These are phyloP conservation scores for Furcasterigmium sp. DNA, from an alignment of 2,329 filamentous ascomycete species.

Conservation along the genomic window DNA sequence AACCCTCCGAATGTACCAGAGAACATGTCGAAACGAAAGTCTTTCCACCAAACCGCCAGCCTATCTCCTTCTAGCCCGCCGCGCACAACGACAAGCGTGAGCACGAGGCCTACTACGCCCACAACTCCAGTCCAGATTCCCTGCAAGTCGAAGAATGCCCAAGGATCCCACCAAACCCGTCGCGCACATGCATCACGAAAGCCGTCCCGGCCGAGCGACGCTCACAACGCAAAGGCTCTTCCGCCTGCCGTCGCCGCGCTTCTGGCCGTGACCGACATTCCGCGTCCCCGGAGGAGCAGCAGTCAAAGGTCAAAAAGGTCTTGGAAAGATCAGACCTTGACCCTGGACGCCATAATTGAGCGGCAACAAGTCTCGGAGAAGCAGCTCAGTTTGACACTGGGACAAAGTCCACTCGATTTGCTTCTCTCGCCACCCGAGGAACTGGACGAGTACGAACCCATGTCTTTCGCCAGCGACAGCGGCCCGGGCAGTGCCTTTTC, in stretches of 20 bases:
- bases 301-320: constrained; percentile 18
- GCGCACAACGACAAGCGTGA: constrained; percentile 12
- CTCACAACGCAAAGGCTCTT: constrained; percentile 47
- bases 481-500: constrained; percentile 47
- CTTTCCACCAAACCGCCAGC: constrained; percentile 12
- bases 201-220: constrained; percentile 29
- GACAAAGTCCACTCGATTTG: constrained; percentile 51
- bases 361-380: constrained; percentile 52
- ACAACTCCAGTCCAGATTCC: constrained; percentile 52
- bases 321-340: constrained; percentile 29
- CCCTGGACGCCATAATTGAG: constrained; percentile 51
- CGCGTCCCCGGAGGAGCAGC: constrained; percentile 36
- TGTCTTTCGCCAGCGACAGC: constrained; percentile 42
- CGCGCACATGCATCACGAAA: constrained; percentile 30
- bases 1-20: constrained; percentile 7
- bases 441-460: constrained; percentile 39
- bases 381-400: constrained; percentile 49
- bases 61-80: constrained; percentile 13
- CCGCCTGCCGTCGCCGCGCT: constrained; percentile 56
- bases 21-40: constrained; percentile 14
- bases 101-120: constrained; percentile 18
- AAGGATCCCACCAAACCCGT: constrained; percentile 25
- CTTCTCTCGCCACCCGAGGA: constrained; percentile 58
- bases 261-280: constrained; percentile 58
- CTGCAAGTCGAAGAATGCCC: constrained; percentile 31